Conservation (phyloP, 768 basidiomycete species). For the Suillus tomentosus region DNA sequence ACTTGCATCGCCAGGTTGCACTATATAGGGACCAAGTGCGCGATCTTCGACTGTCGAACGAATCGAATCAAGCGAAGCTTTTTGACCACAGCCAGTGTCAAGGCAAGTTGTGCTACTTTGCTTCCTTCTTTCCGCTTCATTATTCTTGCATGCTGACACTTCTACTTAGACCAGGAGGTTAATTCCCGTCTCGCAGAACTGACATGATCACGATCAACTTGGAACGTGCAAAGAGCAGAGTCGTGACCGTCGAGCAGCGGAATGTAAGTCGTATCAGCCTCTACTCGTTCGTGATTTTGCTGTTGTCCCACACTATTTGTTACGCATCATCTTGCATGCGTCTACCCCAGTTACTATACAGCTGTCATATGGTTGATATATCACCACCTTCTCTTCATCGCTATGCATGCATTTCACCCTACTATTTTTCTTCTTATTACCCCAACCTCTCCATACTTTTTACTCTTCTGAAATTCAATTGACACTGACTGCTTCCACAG, state of each 20-base stretch:
- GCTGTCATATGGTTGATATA: neutral
- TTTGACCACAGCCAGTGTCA: slow-evolving; percentile 90
- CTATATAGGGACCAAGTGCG: slow-evolving; percentile 65
- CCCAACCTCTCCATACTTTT: neutral
- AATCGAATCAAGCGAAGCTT: slow-evolving; percentile 90
- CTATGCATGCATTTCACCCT: neutral
- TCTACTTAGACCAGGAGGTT: slow-evolving; percentile 78
- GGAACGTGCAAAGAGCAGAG: slow-evolving; percentile 89
- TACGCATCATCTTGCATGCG: no score
- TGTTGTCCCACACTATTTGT: neutral
- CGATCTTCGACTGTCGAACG: slow-evolving; percentile 88
- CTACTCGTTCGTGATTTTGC: neutral
- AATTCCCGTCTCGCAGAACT: slow-evolving; percentile 86
- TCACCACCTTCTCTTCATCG: neutral
- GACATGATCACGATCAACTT: slow-evolving; percentile 95
- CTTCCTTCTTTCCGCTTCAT: no score
- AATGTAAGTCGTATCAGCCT: slow-evolving; percentile 60
- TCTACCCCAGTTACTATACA: no score
- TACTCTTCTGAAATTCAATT: neutral
- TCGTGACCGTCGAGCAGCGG: slow-evolving; percentile 88
- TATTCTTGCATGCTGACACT: neutral
- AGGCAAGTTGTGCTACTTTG: slow-evolving; percentile 46
- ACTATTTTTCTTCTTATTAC: neutral
- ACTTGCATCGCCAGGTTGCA: no score
- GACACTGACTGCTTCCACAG: slow-evolving; percentile 41